Base-by-base conservation (phyloP, 2,329 filamentous ascomycete genomes). In the Knoxdaviesia proteae region DNA sequence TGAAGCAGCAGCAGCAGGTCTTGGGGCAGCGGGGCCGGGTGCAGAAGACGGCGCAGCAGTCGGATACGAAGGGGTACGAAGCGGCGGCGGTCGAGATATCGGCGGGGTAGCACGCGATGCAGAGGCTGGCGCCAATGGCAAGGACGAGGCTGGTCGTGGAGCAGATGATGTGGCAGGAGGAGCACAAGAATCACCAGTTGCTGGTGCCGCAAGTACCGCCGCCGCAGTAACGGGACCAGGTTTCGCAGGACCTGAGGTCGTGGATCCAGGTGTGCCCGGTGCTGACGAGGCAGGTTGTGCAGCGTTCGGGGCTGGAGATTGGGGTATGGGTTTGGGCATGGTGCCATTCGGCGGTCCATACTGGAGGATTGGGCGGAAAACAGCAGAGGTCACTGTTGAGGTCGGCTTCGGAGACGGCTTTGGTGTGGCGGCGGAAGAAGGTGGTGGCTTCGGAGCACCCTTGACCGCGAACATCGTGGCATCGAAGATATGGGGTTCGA, bases 401-500 rank as follows among this genome's bases (percentile, higher is more conserved):
- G 29, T 32, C 6, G 61, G n/a, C 34, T 44, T 44, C 30, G 38
- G 61, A 7, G 34, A 30, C 5, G 46, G n/a, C 34, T 40, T 44
- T 9, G 48, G 45, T 38, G 41, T 47, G 36, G 49, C 44, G 46
- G 51, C 39, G 53, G 59, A 46, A 57, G 60, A 30, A 61, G 57
- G 35, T 61, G 57, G 41, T 6, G 62, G 43, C 31, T 47, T 47
- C 30, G 53, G 64, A 11, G 35, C 30, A 5, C 32, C 8, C 48
- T 81, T 80, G 45, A 84, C 74, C 20, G 71, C 69, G 53, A 69
- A 86, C 63, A 86, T 72, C 39, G 71, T 78, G 10, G 80, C 81
- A 49, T 86, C 80, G 50, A 90, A 74, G 38, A 81, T 71, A 54
- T 90, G 81, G 38, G 84, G 84, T 56, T 87, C 83, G 46, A 87